Conservation (phyloP, 75 land plant genomes). For the Picea glauca region DNA sequence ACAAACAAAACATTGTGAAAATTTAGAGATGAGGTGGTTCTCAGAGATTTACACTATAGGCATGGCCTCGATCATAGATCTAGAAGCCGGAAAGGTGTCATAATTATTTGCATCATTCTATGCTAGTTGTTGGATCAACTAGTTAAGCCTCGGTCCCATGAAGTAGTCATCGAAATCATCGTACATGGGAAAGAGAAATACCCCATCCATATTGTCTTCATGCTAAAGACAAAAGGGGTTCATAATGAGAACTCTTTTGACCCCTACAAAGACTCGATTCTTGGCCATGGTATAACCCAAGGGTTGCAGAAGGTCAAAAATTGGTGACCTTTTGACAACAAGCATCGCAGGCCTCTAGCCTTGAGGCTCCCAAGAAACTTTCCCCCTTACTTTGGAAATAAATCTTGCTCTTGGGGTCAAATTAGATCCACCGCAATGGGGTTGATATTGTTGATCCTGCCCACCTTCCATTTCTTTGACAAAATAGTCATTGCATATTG, state of each 20-base stretch:
- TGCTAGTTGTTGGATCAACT: constrained; percentile 54
- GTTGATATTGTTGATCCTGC: too few relatives aligned
- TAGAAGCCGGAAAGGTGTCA: constrained; percentile 59
- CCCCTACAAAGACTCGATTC: too few relatives aligned
- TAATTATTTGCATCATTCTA: constrained; percentile 62
- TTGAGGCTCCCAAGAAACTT: background rate
- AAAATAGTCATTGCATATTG: too few relatives aligned
- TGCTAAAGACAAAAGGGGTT: too few relatives aligned
- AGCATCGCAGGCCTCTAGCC: background rate
- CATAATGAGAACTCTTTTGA: too few relatives aligned
- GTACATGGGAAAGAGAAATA: too few relatives aligned
- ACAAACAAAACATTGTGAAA: constrained; percentile 47
- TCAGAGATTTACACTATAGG: constrained; percentile 45
- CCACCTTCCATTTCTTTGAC: too few relatives aligned
- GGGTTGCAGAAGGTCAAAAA: background rate
- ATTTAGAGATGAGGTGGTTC: constrained; percentile 32
- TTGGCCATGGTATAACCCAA: too few relatives aligned
- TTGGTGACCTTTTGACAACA: background rate
- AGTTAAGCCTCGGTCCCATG: constrained; percentile 50
- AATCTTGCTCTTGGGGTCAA: too few relatives aligned
- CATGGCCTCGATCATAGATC: constrained; percentile 48
- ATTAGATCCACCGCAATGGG: too few relatives aligned
- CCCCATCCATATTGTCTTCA: too few relatives aligned
- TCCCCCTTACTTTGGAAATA: background rate
- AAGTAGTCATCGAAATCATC: constrained; percentile 55